Evolutionary conservation across 75 land plant genomes (phyloP).

Genomic region (Selaginella tamariscina): DNA sequence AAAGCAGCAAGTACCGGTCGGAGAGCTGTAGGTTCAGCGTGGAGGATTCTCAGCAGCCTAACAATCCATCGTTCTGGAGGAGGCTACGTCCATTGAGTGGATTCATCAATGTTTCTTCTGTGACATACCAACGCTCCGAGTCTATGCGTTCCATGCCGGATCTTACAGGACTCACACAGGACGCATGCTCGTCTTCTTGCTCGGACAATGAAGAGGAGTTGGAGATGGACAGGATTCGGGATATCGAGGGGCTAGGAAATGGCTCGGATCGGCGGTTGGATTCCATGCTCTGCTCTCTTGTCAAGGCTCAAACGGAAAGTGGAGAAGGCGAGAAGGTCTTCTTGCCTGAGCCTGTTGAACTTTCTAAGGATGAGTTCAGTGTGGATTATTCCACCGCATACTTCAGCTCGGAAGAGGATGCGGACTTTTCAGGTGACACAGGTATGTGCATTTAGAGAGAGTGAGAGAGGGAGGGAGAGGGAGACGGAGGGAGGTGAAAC

Average conservation of each 20-base stretch:
- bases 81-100: neutral
- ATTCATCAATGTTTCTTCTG: neutral
- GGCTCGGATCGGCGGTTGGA: neutral
- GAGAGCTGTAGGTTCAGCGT: neutral
- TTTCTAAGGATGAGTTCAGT: neutral
- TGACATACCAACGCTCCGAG: neutral
- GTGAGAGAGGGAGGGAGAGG: too few relatives aligned
- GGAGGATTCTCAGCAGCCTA: neutral
- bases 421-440: neutral
- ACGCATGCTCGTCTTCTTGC: neutral
- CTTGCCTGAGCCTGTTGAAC: neutral
- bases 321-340: neutral
- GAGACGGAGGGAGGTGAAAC: too few relatives aligned
- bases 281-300: neutral
- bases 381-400: neutral
- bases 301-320: neutral
- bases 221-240: neutral
- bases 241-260: neutral
- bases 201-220: neutral
- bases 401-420: neutral
- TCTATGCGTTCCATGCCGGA: neutral
- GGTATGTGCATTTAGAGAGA: too few relatives aligned
- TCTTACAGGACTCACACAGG: neutral
- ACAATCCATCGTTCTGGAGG: neutral
- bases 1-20: neutral